Base-by-base conservation (phyloP, 495 filamentous ascomycete genomes). In the Clohesyomyces aquaticus region DNA sequence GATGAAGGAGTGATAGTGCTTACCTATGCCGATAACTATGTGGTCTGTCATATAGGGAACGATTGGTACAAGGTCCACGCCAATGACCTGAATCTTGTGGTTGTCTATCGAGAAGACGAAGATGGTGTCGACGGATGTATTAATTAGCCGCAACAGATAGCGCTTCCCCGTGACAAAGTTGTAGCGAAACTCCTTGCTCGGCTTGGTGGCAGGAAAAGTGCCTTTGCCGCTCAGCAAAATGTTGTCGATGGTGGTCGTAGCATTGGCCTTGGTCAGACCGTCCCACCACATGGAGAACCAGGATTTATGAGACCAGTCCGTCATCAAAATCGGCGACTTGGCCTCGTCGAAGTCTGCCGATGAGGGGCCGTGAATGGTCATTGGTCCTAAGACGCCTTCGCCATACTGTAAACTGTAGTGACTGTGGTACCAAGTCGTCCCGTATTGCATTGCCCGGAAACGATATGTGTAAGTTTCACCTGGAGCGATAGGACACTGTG, bases 401-500 rank as follows among this genome's bases (percentile, higher is more conserved):
- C 65, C 63, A 41, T 77, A 78, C 61, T 84, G 80, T 8, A 73
- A 67, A 3, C 71, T 76, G 42, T 73, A 82, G 64, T 85, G 82
- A n/a, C 41, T 60, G 59, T 82, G 79, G 47, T 78, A 83, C 78
- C 79, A 83, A 68, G 80, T 80, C 4, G 77, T 80, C 4, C 78
- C 79, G 32, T 79, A 80, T 61, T 83, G 78, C 4, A 76, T 57
- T 16, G 73, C 74, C 38, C 66, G 54, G 47, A 72, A 74, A 4
- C n/a, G 26, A 50, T 57, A 75, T n/a, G 69, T 74, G 41, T 66
- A 70, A 14, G 57, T 50, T 14, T 70, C 21, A 70, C 72, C 50
- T 6, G 73, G 74, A 84, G 85, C 76, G 64, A 90, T 82, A 0
- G 87, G 84, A 61, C 88, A 91, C 72, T 91, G 87, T n/a, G 82